Evolutionary conservation across 306 rosid species (phyloP).

Genomic region (Quercus variabilis): DNA sequence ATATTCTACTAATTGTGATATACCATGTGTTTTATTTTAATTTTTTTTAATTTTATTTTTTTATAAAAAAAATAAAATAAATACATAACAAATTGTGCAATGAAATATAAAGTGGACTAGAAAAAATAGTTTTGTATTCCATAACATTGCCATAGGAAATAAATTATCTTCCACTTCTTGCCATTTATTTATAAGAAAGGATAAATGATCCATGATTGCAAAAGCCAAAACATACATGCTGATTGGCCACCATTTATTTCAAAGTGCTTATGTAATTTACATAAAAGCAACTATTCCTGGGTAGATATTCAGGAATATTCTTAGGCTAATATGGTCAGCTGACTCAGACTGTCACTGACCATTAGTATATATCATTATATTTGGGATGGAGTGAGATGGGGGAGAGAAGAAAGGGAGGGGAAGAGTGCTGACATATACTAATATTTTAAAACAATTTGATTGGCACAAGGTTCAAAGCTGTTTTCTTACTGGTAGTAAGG

Average conservation of each 20-base stretch:
- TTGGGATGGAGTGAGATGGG: too few species aligned
- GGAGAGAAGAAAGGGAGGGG: too few species aligned
- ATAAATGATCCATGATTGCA: background rate
- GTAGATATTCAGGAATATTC: background rate
- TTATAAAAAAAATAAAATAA: too few species aligned
- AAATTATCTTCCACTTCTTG: background rate
- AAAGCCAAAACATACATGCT: background rate
- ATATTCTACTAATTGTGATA: too few species aligned
- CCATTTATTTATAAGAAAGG: background rate
- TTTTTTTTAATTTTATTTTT: too few species aligned
- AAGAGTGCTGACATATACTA: background rate
- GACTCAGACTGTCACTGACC: background rate
- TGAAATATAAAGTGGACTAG: too few species aligned
- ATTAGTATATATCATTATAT: too few species aligned
- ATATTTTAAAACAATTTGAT: background rate
- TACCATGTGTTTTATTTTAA: too few species aligned
- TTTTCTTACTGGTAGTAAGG: constrained; percentile 30
- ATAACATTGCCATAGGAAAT: too few species aligned
- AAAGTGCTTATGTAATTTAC: background rate
- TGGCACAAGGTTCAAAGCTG: constrained; percentile 30
- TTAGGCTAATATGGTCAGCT: background rate
- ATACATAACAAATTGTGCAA: too few species aligned
- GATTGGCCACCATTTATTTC: background rate
- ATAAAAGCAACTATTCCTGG: too few species aligned
- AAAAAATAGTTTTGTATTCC: too few species aligned